Evolutionary conservation across 148 eudicot species (phyloP), one percentile per base, ranked within the genome.

Genomic region (Chenopodium quinoa): DNA sequence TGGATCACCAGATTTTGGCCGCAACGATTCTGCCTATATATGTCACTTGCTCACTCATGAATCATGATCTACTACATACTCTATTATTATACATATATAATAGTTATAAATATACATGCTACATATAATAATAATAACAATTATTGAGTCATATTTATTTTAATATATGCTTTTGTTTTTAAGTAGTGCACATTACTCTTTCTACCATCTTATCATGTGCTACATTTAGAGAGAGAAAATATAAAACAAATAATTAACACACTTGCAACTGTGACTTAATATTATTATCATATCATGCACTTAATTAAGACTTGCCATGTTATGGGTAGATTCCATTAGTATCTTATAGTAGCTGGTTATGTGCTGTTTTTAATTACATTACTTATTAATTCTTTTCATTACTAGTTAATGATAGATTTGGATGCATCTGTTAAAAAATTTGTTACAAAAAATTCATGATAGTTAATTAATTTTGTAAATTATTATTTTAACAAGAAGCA

Each of bases 1-100:
- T 46, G 80, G 62, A 78, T 77, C 79, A 77, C 52, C 79, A 77
- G 74, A 81, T 74, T 81, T 71, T 31, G 77, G 58, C 60, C 50
- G n/a, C 32, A 3, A 44, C 6, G 8, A 73, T 73, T 73, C 20
- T 73, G 58, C 76, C 58, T 47, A 74, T 23, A 5, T 68, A 71
- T 37, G n/a, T 72, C 54, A 72, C 75, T 72, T 46, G 46, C 20
- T 32, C 73, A 70, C 11, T 40, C 44, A 40, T 71, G 25, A 70
- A 4, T 40, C 44, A 40, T 71, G 25, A 71, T 37, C 75, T 71
- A 71, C 12, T 11, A 11, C 44, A 40, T 23, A 68, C 19, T 23
- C 37, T 68, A 68, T 13, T 27, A 27, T 29, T 10, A 40, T 40
- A 40, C 44, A 40, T 40, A 40, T 40, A 40, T 40, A 40, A 40